phyloP scores from a whole-genome alignment of 192 early-diverging fungal genomes.

The Allomyces macrogynus region DNA sequence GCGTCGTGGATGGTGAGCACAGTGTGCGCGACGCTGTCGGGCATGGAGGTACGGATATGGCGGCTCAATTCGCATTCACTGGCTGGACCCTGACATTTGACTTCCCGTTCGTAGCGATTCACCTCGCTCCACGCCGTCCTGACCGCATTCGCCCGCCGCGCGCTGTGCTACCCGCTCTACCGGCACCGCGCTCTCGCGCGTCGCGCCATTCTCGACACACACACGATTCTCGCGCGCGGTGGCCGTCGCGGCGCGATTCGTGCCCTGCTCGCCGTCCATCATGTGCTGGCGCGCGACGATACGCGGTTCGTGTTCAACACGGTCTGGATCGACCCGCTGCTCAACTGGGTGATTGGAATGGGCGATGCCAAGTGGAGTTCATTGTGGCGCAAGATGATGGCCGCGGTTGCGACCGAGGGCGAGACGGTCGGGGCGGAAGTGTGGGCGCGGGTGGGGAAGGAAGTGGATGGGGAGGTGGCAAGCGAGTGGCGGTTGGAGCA shows the following conservation, averaged over 20 bases:
- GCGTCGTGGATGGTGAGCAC: background rate
- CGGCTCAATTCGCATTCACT: no score
- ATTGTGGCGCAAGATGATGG: background rate
- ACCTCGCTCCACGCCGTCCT: background rate
- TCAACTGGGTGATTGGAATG: background rate
- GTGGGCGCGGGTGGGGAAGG: no score
- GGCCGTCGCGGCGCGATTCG: background rate
- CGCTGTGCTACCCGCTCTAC: background rate
- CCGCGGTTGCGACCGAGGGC: background rate
- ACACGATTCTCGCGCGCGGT: background rate
- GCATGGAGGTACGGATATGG: background rate
- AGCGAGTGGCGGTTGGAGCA: no score
- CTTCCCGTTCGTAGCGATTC: no score
- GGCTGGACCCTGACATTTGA: no score
- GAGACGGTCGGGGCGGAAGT: background rate
- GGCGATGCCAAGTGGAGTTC: background rate
- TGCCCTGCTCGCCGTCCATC: background rate
- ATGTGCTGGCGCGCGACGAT: background rate
- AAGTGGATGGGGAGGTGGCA: no score
- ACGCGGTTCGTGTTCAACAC: background rate
- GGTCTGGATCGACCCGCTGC: background rate
- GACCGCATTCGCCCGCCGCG: background rate
- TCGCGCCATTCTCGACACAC: background rate
- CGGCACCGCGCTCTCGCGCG: background rate
- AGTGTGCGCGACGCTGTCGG: background rate